Evolutionary conservation across 1,284 basidiomycete genomes (phyloP), one percentile per base, ranked within the genome.

Genomic region (Cystobasidiaceae sp.): DNA sequence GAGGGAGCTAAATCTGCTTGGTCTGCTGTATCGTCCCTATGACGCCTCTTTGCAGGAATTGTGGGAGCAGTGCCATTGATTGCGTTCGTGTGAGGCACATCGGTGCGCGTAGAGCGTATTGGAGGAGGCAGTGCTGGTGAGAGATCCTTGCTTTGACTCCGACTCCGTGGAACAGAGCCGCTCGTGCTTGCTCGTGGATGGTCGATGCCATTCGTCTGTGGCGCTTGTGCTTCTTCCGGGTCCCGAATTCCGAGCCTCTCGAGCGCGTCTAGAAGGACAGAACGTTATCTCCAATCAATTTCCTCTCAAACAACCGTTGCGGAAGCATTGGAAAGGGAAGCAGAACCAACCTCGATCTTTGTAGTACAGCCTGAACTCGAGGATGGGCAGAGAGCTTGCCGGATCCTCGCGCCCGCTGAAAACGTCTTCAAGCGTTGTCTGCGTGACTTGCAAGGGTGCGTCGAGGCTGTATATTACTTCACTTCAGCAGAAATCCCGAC

Each of bases 351-450:
- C 27, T 25, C 52, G 23, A 15, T 37, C 19, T 33, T 64, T 64
- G 41, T 64, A 64, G 23, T 55, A 64, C 11, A 64, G 44, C 25
- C 61, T 37, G 21, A 64, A 64, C 17, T 64, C 61, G 27, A 56
- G 19, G 25, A 64, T 27, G 9, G 61, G 61, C 13, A 48, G n/a
- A 3, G 61, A 46, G 15, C 45, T 45, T 1, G 61, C 37, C 17
- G 48, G 41, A 25, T 52, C 61, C 44, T 64, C 48, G 17, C 44
- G 5, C 21, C 39, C 48, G 43, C 52, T 56, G 23, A 56, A 48
- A 28, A 64, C 44, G 11, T 55, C 48, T 17, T 64, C 30, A 13
- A 46, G n/a, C 21, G 39, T 27, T 9, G 43, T 23, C 33, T 27
- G 21, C 15, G 39, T 33, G 7, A 54, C 52, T 44, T 28, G 7